Evolutionary conservation across 2,329 filamentous ascomycete genomes (phyloP), one percentile per base, ranked within the genome.

Genomic region (Xylaria sp.): DNA sequence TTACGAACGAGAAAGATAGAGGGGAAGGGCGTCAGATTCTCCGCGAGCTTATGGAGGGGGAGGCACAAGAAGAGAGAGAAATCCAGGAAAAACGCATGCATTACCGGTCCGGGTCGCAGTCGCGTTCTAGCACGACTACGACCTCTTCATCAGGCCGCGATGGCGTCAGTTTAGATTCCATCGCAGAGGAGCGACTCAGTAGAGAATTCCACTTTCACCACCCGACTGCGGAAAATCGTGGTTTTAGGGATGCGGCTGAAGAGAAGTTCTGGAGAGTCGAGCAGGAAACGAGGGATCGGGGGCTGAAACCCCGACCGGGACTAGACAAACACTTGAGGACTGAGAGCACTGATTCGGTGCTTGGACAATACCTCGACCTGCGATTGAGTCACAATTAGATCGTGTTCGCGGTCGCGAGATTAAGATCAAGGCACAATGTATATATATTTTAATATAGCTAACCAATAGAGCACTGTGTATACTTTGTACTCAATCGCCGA

Each of bases 301-400:
- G 54, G 19, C n/a, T 33, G 4, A 49, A 44, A 33, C 43, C 25
- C n/a, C 27, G 10, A 4, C 17, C 31, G 1, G 31, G 47, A 9
- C 29, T 29, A 1, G 66, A 68, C 3, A 62, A 62, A 2, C 69
- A 71, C 23, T 54, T 51, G 25, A 60, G 68, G 29, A 67, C 65
- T 19, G 69, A 69, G 43, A 72, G 70, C 35, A 68, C 69, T n/a
- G 67, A 64, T 44, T 72, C 68, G 10, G 70, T 72, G 13, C 56
- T 72, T 35, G 68, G 63, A 9, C 61, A 69, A 21, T 72, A 72
- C 48, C 64, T 72, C 4, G 69, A 71, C 40, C 51, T 70, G 23
- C 62, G 70, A 6, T 63, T 71, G 43, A 68, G 63, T 44, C 62
- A 64, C 19, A 51, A 54, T 33, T 62, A 52, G 37, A 51, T 37